A percentile compares a stretch with the other conserved stretches of the same genome.
Evolutionary conservation across 2,329 filamentous ascomycete genomes (phyloP).

Genomic region (Aspergillus glaucus): DNA sequence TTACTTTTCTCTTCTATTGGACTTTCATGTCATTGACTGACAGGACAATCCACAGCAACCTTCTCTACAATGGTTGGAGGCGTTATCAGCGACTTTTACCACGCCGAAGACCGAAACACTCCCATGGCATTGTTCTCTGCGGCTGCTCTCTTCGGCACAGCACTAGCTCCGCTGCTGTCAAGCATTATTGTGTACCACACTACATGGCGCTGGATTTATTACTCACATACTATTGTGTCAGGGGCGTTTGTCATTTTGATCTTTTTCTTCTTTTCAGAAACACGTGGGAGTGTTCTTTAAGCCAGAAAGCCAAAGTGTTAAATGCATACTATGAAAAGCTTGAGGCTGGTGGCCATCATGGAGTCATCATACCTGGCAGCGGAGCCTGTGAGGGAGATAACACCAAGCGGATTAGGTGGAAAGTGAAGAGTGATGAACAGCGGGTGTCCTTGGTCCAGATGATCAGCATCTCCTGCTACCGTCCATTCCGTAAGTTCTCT

Average conservation of each 20-base stretch:
- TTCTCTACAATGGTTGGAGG: conserved; percentile 89
- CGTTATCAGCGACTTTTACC: conserved; percentile 80
- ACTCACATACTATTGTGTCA: conserved; percentile 69
- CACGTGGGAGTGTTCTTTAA: neutral
- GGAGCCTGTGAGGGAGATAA: conserved; percentile 5
- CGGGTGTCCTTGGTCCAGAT: neutral
- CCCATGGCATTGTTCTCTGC: conserved; percentile 86
- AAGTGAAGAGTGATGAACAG: neutral
- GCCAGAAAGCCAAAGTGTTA: neutral
- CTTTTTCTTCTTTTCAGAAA: conserved; percentile 11
- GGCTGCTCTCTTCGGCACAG: conserved; percentile 69
- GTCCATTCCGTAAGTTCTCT: neutral
- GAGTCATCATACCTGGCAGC: conserved; percentile 5
- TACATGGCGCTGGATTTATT: conserved; percentile 83
- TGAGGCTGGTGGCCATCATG: neutral
- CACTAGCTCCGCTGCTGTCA: conserved; percentile 66
- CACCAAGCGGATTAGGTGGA: neutral
- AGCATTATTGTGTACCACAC: conserved; percentile 62
- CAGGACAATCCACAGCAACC: conserved; percentile 32
- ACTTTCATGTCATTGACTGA: neutral
- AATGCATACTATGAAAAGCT: neutral
- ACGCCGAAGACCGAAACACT: conserved; percentile 70
- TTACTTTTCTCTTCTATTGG: conserved; percentile 14
- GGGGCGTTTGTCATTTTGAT: conserved; percentile 59
- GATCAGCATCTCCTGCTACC: neutral